Evolutionary conservation across 495 filamentous ascomycete genomes (phyloP), one percentile per base, ranked within the genome.

Genomic region (Astrothelium macrocarpum): DNA sequence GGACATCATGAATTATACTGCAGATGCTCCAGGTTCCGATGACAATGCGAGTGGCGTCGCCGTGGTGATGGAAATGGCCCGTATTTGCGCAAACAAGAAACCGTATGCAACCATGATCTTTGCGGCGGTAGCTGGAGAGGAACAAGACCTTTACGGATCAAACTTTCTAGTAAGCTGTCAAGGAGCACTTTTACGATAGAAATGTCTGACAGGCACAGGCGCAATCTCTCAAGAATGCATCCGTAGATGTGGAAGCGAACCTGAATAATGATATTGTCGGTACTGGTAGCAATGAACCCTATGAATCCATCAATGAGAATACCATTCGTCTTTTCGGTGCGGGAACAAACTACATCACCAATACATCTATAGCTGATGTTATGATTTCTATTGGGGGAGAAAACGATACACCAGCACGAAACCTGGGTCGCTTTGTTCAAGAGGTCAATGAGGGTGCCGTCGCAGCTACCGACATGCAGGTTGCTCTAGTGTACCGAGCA

Each of bases 231-330:
- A 75, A 73, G 28, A 79, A 79, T 64, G 71, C 74, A 12, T 73
- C 65, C 53, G 66, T 68, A 46, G 76, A 81, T 67, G 80, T 82
- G 1, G 78, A 79, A 71, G 80, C 72, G 9, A 81, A 79, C 74
- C 77, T 79, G 59, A 82, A 75, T 58, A 78, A 78, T 71, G 80
- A 83, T 73, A 82, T 81, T 65, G 75, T 82, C 16, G 80, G 80
- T 59, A 75, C 77, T 20, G 71, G 71, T n/a, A 68, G 75, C 62
- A 75, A 78, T 32, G 77, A 76, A 18, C 72, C 68, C 62, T 63
- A 67, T 31, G 70, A 78, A 42, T 75, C 79, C 23, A 59, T 65
- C 63, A 68, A 68, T 58, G 60, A 68, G 25, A 72, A 76, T 68
- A 79, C 77, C 14, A 74, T 83, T 67, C 79, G 81, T 10, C 70